Evolutionary conservation across 345 rosid genomes (phyloP), one percentile per base, ranked within the genome.

Genomic region (Erodium maritimum): DNA sequence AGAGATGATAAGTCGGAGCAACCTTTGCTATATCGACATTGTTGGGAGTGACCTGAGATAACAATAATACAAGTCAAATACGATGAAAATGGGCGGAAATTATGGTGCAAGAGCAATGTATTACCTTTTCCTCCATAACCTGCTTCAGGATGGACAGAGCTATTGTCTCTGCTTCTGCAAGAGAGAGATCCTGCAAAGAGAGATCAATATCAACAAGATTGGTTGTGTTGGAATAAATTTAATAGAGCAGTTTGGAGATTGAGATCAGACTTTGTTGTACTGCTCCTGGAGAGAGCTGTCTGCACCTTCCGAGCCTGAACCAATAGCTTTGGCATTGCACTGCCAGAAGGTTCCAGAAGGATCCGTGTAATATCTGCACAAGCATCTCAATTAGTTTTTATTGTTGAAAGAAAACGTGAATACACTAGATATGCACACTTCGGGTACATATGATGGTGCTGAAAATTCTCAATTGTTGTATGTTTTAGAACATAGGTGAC

Each of bases 311-410:
- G 96, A 88, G n/a, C 98, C 96, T 20, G 98, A 91, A 25, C 98
- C 98, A 54, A 91, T 91, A 14, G 98, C 98, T 73, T 91, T 91
- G 51, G 90, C 98, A 73, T 86, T 88, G 86, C 98, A 91, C 66
- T 91, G 93, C 98, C 98, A 91, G 74, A 88, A 91, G 69, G 98
- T 91, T 61, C 98, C 95, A 2, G 98, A 91, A 1, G 96, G 98
- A 76, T 91, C 98, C 1, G 98, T 91, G 58, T 88, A 86, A 67
- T 84, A 91, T 73, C 96, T 88, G 76, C 70, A 77, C 6, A 57
- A 48, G 42, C 51, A 14, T 24, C 52, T 24, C 37, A 50, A 12
- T 20, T 12, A 29, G 37, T 42, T 42, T 42, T 42, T 42, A 42
- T 3, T 42, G 48, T 42, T 42, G 48, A 14, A 42, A 42, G 10